Evolutionary conservation across 345 rosid species (phyloP).

Genomic region (Hibiscus syriacus): DNA sequence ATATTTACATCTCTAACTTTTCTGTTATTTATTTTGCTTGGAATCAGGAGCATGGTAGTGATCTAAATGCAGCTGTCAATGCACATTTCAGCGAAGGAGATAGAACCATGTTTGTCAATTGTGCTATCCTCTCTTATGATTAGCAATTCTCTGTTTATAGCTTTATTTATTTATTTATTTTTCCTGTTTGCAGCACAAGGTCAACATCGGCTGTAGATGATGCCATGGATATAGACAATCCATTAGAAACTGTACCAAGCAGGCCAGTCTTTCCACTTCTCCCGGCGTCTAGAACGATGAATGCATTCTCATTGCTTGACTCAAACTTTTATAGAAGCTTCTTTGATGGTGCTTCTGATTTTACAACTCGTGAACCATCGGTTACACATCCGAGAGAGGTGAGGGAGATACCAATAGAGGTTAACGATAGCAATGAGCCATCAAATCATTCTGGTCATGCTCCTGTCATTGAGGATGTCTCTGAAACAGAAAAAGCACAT

Average conservation of each 20-base stretch:
- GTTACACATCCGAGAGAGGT: conserved; percentile 82
- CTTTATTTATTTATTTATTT: not conserved
- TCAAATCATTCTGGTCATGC: conserved; percentile 46
- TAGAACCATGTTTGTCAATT: conserved; percentile 39
- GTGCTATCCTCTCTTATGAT: not conserved
- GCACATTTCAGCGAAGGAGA: conserved; percentile 86
- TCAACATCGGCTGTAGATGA: conserved; percentile 43
- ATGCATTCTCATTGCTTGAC: conserved; percentile 42
- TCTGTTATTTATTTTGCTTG: conserved; percentile 13
- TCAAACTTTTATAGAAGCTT: conserved; percentile 36
- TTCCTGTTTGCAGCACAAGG: conserved; percentile 20
- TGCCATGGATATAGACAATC: conserved; percentile 85
- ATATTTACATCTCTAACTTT: conserved; percentile 8
- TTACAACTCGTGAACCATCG: conserved; percentile 37
- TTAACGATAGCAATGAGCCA: conserved; percentile 48
- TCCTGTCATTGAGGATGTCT: conserved; percentile 69
- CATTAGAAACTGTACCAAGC: conserved; percentile 29
- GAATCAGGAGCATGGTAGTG: conserved; percentile 75
- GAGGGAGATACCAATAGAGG: conserved; percentile 84
- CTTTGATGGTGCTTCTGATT: conserved; percentile 35
- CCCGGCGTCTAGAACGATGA: conserved; percentile 27
- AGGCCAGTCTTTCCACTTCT: conserved; percentile 32
- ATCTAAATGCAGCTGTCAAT: conserved; percentile 92
- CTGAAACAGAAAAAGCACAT: conserved; percentile 43
- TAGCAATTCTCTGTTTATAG: not conserved